These are phyloP conservation scores for Ormosia semicastrata DNA, from an alignment of 306 rosid genomes.

Conservation along the genomic window DNA sequence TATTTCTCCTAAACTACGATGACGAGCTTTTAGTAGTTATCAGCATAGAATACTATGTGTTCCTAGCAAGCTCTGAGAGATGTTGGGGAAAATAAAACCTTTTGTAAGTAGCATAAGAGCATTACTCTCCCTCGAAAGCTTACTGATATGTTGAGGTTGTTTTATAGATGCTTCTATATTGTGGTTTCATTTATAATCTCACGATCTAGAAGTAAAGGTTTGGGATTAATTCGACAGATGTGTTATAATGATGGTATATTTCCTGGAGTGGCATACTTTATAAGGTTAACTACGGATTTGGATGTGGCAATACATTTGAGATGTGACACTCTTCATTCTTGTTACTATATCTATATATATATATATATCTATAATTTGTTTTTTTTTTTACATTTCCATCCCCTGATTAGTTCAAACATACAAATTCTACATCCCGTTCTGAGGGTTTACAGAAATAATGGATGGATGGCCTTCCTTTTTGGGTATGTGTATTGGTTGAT, in stretches of 20 bases:
- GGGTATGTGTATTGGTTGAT: not conserved
- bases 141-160: not conserved
- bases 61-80: not conserved
- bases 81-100: not conserved
- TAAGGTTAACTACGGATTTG: conserved; percentile 9
- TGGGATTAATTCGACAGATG: not conserved
- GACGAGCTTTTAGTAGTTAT: not conserved
- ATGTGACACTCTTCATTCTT: not conserved
- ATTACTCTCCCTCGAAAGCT: not conserved
- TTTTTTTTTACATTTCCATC: not conserved
- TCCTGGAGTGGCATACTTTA: not conserved
- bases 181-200: not conserved
- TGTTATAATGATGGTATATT: not conserved
- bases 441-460: not conserved
- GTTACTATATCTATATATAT: not conserved
- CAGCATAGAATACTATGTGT: not conserved
- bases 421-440: not conserved
- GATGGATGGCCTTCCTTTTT: conserved; percentile 6
- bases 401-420: not conserved
- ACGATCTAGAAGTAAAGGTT: not conserved
- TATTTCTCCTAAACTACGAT: not conserved
- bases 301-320: not conserved
- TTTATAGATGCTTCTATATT: not conserved
- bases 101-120: not conserved
- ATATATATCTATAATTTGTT: too few species aligned